phyloP scores from a whole-genome alignment of 352 stramenopile genomes.

The Phytopythium kandeliae region DNA sequence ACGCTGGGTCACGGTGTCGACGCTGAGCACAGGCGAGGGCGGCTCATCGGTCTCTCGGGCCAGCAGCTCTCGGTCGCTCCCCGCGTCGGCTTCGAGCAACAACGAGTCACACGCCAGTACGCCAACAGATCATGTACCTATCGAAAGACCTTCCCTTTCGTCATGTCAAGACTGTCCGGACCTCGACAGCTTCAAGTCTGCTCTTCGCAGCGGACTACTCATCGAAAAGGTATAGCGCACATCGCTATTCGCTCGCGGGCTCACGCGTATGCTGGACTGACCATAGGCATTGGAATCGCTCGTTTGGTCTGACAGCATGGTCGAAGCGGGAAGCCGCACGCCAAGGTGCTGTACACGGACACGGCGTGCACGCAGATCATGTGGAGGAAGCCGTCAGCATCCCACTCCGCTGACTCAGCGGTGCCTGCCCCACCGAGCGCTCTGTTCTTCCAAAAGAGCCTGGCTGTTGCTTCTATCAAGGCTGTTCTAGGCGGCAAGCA shows the following conservation, averaged over 20 bases:
- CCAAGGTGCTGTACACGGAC: conserved; percentile 29
- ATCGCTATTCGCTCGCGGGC: background rate
- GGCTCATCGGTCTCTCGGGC: conserved; percentile 1
- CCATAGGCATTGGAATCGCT: background rate
- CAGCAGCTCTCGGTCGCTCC: background rate
- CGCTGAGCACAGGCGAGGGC: background rate
- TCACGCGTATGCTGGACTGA: conserved; percentile 3
- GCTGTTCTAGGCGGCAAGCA: conserved; percentile 31
- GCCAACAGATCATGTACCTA: too few relatives aligned
- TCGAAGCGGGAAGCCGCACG: conserved; percentile 28
- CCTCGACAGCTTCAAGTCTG: conserved; percentile 29
- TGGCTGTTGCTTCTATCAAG: conserved; percentile 24
- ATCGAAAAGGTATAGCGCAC: conserved; percentile 31
- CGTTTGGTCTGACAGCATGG: conserved; percentile 19
- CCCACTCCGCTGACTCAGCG: conserved; percentile 3
- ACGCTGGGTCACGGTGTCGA: conserved; percentile 2
- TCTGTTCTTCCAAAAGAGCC: conserved; percentile 23
- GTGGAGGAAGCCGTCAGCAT: conserved; percentile 27
- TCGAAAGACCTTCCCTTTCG: background rate
- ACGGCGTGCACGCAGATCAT: conserved; percentile 24
- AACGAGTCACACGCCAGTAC: background rate
- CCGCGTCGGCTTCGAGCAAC: background rate
- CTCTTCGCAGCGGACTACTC: conserved; percentile 29
- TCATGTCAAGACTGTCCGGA: background rate
- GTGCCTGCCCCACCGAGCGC: conserved; percentile 5